Evolutionary conservation across 768 basidiomycete species (phyloP).

Genomic region (Lentinula raphanica): DNA sequence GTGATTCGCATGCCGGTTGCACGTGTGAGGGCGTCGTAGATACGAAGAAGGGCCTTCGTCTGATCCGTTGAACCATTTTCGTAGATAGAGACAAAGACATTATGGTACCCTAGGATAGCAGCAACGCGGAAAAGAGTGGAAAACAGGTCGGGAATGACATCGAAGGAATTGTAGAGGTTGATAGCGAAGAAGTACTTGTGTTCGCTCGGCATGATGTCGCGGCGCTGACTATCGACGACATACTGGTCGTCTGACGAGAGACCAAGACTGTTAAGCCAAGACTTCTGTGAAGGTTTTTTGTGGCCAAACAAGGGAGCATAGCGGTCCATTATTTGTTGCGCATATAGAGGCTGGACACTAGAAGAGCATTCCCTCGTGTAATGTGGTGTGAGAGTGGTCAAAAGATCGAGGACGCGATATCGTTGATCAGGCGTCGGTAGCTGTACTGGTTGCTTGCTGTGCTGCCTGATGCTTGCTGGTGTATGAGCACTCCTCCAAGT

Average conservation of each 20-base stretch:
- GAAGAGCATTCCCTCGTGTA: conserved; percentile 92
- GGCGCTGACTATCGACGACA: conserved; percentile 32
- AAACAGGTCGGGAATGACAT: conserved; percentile 95
- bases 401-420: conserved; percentile 75
- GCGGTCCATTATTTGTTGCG: conserved; percentile 77
- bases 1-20: conserved; percentile 89
- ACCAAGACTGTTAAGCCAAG: conserved; percentile 61
- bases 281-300: conserved; percentile 47
- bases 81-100: conserved; percentile 97
- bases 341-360: conserved; percentile 77
- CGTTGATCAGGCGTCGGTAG: conserved; percentile 84
- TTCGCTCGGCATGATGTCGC: conserved; percentile 42
- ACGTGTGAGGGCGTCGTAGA: conserved; percentile 89
- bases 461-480: conserved; percentile 43
- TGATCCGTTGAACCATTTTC: conserved; percentile 99
- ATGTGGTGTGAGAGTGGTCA: conserved; percentile 84
- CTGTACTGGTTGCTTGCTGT: conserved; percentile 58
- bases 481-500: conserved; percentile 53
- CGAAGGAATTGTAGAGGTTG: conserved; percentile 99
- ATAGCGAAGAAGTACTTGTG: conserved; percentile 99
- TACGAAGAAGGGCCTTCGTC: conserved; percentile 91
- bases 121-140: conserved; percentile 93
- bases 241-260: conserved; percentile 34
- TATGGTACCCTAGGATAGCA: conserved; percentile 91
- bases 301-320: conserved; percentile 84